A percentile compares a stretch with the other conserved stretches of the same genome.
Evolutionary conservation across 2,329 filamentous ascomycete genomes (phyloP).

Genomic region (Cladobotryum mycophilum): DNA sequence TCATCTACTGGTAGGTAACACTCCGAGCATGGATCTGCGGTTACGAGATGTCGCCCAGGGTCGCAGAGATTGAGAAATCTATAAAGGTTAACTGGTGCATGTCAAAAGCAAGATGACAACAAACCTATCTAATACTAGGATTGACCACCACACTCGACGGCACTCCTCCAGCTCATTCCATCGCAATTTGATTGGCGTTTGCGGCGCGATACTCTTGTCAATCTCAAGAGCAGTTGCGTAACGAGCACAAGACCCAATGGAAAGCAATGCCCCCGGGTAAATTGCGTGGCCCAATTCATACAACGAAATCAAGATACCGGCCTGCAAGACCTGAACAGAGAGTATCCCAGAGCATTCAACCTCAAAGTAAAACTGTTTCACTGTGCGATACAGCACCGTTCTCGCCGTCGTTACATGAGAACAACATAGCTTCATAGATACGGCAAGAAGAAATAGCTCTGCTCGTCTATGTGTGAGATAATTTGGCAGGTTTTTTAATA

Average conservation of each 20-base stretch:
- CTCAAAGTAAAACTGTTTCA: slow-evolving; percentile 10
- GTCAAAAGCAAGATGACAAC: not conserved
- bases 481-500: slow-evolving; percentile 5
- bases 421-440: slow-evolving; percentile 11
- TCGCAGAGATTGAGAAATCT: slow-evolving; percentile 10
- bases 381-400: slow-evolving; percentile 8
- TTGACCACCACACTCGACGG: slow-evolving; percentile 13
- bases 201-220: slow-evolving; percentile 8
- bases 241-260: slow-evolving; percentile 10
- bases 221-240: slow-evolving; percentile 10
- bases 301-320: slow-evolving; percentile 8
- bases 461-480: slow-evolving; percentile 3
- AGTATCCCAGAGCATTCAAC: slow-evolving; percentile 7
- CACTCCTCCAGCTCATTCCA: slow-evolving; percentile 12
- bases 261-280: slow-evolving; percentile 11
- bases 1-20: too few species aligned
- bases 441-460: slow-evolving; percentile 8
- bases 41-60: slow-evolving; percentile 9
- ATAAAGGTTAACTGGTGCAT: not conserved
- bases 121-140: slow-evolving; percentile 14
- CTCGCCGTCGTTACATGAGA: not conserved
- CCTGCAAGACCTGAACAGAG: slow-evolving; percentile 11
- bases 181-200: not conserved
- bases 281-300: slow-evolving; percentile 13
- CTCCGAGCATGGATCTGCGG: slow-evolving; percentile 10